Conservation (phyloP, 306 rosid genomes). For the Vigna unguiculata region DNA sequence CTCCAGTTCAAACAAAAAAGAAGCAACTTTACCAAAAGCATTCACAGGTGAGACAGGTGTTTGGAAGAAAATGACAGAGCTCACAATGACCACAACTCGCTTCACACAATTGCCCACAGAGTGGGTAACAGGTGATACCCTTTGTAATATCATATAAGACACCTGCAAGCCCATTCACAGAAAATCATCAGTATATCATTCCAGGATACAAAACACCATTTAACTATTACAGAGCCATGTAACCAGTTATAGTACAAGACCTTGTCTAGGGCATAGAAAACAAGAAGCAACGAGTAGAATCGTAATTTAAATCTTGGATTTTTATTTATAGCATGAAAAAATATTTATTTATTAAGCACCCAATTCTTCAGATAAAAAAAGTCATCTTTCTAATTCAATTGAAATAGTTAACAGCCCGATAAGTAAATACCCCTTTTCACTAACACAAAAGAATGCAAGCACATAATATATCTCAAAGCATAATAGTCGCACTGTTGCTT, state of each 20-base stretch:
- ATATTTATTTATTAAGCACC: constrained; percentile 11
- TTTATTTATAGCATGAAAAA: background rate
- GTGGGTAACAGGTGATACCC: constrained; percentile 99
- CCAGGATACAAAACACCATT: background rate
- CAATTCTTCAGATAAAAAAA: background rate
- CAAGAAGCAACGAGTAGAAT: background rate
- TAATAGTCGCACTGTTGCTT: background rate
- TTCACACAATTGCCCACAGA: constrained; percentile 98
- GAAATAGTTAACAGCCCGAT: background rate
- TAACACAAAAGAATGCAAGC: constrained; percentile 6
- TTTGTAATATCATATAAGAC: constrained; percentile 95
- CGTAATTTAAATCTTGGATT: constrained; percentile 6
- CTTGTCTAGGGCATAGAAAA: background rate
- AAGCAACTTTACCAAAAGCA: constrained; percentile 69
- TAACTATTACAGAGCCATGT: constrained; percentile 19
- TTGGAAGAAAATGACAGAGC: constrained; percentile 95
- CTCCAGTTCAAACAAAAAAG: constrained; percentile 37
- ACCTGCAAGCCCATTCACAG: constrained; percentile 70
- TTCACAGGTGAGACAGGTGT: constrained; percentile 87
- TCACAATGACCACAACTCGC: constrained; percentile 98
- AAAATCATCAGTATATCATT: constrained; percentile 23
- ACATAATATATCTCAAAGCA: constrained; percentile 7
- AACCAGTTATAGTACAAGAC: background rate
- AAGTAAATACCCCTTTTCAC: constrained; percentile 1
- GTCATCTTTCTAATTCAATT: background rate